These are phyloP conservation scores for Solanum chiquidenum DNA, from an alignment of 257 asterid species.

Conservation along the genomic window DNA sequence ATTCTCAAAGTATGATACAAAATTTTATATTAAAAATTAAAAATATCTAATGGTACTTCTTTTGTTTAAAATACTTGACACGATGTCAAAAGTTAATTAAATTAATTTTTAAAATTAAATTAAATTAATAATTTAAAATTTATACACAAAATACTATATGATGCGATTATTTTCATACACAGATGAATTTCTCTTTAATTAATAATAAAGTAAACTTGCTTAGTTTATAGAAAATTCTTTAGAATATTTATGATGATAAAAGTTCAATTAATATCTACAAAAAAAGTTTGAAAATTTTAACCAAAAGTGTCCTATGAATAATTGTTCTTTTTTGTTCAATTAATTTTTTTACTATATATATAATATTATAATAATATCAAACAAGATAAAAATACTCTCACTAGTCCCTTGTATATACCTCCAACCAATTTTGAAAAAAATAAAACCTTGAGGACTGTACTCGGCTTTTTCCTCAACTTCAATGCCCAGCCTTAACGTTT, in stretches of 20 bases:
- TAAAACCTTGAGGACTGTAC: background rate
- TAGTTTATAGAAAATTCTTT: too few relatives aligned
- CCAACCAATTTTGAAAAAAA: background rate
- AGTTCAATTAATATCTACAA: background rate
- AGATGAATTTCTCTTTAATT: background rate
- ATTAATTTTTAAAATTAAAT: background rate
- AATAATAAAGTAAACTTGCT: background rate
- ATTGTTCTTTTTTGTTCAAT: background rate
- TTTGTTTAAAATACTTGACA: background rate
- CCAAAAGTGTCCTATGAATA: background rate
- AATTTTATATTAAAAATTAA: background rate
- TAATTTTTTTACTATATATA: too few relatives aligned
- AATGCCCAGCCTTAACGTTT: background rate
- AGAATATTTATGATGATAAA: background rate
- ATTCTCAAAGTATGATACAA: background rate
- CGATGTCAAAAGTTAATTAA: fast-evolving
- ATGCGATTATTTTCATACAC: background rate
- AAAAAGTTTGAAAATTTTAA: background rate
- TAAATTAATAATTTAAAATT: background rate
- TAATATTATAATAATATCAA: background rate
- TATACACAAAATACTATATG: background rate
- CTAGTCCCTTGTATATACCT: background rate
- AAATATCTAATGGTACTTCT: background rate
- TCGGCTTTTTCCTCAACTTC: background rate
- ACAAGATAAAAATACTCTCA: background rate